phyloP scores from a whole-genome alignment of 805 yeast species.

The Jamesozyma rosinii region DNA sequence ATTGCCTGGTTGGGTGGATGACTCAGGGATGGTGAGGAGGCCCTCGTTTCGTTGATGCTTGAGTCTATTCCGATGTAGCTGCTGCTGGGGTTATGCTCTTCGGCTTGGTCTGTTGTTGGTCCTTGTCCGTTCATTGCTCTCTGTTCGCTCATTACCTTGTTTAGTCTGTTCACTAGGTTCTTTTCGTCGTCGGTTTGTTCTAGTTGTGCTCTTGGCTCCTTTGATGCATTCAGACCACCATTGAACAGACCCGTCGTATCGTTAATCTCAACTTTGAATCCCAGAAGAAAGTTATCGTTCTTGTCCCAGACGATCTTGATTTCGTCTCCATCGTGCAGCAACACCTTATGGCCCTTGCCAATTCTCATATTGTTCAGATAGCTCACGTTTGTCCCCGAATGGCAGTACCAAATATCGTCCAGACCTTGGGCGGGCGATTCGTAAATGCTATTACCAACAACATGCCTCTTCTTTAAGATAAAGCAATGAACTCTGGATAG shows the following conservation, averaged over 20 bases:
- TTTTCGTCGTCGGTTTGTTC: slow-evolving; percentile 22
- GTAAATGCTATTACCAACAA: slow-evolving; percentile 44
- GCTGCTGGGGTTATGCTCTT: not conserved
- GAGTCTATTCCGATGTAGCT: not conserved
- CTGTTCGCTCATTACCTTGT: slow-evolving; percentile 16
- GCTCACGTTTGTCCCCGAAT: slow-evolving; percentile 73
- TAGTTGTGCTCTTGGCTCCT: slow-evolving; percentile 11
- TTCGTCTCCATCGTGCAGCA: slow-evolving; percentile 55
- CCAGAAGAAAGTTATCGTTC: slow-evolving; percentile 41
- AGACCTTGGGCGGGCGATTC: slow-evolving; percentile 68
- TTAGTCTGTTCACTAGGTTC: slow-evolving; percentile 14
- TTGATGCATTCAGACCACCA: slow-evolving; percentile 32
- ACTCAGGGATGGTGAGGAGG: not conserved
- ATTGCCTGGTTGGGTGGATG: no score
- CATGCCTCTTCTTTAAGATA: slow-evolving; percentile 53
- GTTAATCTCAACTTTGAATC: slow-evolving; percentile 43
- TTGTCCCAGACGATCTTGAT: slow-evolving; percentile 59
- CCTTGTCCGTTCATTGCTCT: slow-evolving; percentile 5
- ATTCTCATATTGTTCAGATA: slow-evolving; percentile 51
- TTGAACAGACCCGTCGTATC: slow-evolving; percentile 60
- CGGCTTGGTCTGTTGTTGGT: not conserved
- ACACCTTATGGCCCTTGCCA: slow-evolving; percentile 53
- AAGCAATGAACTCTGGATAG: slow-evolving; percentile 80
- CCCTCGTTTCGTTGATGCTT: not conserved
- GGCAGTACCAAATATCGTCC: slow-evolving; percentile 73